Conservation (phyloP, 1,139 yeast genomes). For the Candida mesenterica region DNA sequence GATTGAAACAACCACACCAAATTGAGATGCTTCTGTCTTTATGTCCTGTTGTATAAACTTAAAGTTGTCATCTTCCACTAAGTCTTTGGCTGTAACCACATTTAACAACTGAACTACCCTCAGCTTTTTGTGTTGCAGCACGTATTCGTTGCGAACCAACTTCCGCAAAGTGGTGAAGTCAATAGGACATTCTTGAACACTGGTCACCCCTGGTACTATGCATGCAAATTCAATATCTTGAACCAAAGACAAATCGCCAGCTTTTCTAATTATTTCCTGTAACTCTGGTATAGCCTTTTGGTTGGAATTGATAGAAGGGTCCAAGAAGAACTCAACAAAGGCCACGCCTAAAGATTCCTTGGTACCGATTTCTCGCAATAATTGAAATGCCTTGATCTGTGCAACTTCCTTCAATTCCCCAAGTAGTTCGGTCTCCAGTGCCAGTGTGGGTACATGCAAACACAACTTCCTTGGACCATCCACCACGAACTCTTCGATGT, state of each 20-base stretch:
- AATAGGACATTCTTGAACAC: slow-evolving; percentile 37
- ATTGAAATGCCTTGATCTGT: slow-evolving; percentile 28
- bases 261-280: slow-evolving; percentile 16
- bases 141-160: slow-evolving; percentile 36
- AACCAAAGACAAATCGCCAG: slow-evolving; percentile 19
- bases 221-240: slow-evolving; percentile 32
- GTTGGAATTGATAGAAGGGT: slow-evolving; percentile 7
- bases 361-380: slow-evolving; percentile 37
- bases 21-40: slow-evolving; percentile 46
- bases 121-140: slow-evolving; percentile 42
- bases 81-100: slow-evolving; percentile 61
- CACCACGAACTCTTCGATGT: slow-evolving; percentile 25
- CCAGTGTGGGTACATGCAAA: slow-evolving; percentile 23
- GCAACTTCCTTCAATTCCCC: slow-evolving; percentile 24
- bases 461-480: slow-evolving; percentile 41
- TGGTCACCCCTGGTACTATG: slow-evolving; percentile 26
- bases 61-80: slow-evolving; percentile 50
- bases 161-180: slow-evolving; percentile 31
- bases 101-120: slow-evolving; percentile 66
- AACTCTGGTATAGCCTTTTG: slow-evolving; percentile 17
- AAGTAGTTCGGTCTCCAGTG: slow-evolving; percentile 27
- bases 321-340: slow-evolving; percentile 36
- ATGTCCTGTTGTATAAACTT: slow-evolving; percentile 55
- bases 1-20: slow-evolving; percentile 54
- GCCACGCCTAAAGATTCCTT: slow-evolving; percentile 39